phyloP scores from a whole-genome alignment of 345 rosid genomes.

The Sonneratia alba region DNA sequence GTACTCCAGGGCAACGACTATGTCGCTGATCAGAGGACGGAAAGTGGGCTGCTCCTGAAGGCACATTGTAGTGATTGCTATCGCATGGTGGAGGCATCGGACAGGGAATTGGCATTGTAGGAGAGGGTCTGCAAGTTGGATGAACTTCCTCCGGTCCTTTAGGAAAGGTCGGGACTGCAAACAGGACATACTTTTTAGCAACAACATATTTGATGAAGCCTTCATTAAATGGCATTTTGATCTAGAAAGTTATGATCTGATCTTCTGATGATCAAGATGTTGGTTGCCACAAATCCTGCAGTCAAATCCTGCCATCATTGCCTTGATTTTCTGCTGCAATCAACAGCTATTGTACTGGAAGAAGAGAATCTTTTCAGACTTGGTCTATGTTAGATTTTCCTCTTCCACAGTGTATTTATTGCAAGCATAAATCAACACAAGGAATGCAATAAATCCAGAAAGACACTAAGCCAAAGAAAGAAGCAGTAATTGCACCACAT shows the following conservation, averaged over 20 bases:
- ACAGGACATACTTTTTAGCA: not conserved
- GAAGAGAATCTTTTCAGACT: not conserved
- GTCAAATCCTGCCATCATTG: too few relatives aligned
- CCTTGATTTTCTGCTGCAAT: not conserved
- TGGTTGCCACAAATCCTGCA: too few relatives aligned
- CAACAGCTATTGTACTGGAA: not conserved
- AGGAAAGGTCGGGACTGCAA: conserved; percentile 61
- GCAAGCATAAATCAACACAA: not conserved
- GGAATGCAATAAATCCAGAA: not conserved
- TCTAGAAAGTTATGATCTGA: not conserved
- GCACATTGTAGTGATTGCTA: conserved; percentile 88
- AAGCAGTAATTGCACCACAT: not conserved
- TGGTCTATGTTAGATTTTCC: not conserved
- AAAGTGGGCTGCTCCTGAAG: conserved; percentile 83
- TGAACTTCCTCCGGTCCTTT: conserved; percentile 68
- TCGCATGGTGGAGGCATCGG: conserved; percentile 77
- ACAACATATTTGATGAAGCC: not conserved
- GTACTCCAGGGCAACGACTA: conserved; percentile 84
- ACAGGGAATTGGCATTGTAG: conserved; percentile 60
- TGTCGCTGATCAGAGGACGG: conserved; percentile 74
- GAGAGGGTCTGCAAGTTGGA: conserved; percentile 59
- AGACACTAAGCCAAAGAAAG: not conserved
- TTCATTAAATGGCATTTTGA: not conserved
- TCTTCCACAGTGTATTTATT: not conserved
- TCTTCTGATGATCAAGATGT: not conserved